Percentiles rank a stretch among this genome's conserved stretches.
phyloP scores from a whole-genome alignment of 2,329 filamentous ascomycete genomes.

The Shiraia bambusicola region DNA sequence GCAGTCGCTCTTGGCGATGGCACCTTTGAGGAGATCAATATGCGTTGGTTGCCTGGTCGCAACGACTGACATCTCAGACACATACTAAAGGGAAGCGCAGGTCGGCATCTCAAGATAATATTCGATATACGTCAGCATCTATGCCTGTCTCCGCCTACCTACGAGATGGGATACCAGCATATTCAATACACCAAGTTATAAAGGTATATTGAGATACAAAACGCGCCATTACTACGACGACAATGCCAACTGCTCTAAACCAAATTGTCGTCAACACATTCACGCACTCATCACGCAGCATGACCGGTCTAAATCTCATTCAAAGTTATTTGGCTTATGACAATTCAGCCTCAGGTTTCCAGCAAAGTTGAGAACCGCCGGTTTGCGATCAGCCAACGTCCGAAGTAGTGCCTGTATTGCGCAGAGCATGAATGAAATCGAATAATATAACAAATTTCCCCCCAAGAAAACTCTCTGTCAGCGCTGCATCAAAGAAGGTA shows the following conservation, averaged over 20 bases:
- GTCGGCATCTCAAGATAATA: conserved; percentile 13
- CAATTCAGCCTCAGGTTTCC: too few species aligned
- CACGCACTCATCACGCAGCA: background rate
- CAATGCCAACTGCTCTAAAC: background rate
- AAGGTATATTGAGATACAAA: conserved; percentile 8
- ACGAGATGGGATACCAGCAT: conserved; percentile 14
- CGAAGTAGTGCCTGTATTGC: too few species aligned
- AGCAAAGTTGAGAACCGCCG: too few species aligned
- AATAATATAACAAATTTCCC: too few species aligned
- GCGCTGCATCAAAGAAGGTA: too few species aligned
- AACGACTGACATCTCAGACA: conserved; percentile 4
- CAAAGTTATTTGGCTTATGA: too few species aligned
- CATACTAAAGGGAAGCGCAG: conserved; percentile 8
- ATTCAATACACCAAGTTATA: conserved; percentile 10
- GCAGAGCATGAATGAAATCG: too few species aligned
- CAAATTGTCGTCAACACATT: background rate
- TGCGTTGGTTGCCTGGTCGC: conserved; percentile 19
- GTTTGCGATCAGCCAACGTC: too few species aligned
- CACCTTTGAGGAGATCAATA: conserved; percentile 10
- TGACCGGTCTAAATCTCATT: background rate
- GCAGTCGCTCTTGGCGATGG: conserved; percentile 12
- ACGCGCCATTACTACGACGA: background rate
- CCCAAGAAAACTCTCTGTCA: too few species aligned
- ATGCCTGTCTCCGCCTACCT: conserved; percentile 11
- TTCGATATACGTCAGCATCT: conserved; percentile 15